Evolutionary conservation across 83 land plant genomes (phyloP).

Genomic region (Thuja plicata): DNA sequence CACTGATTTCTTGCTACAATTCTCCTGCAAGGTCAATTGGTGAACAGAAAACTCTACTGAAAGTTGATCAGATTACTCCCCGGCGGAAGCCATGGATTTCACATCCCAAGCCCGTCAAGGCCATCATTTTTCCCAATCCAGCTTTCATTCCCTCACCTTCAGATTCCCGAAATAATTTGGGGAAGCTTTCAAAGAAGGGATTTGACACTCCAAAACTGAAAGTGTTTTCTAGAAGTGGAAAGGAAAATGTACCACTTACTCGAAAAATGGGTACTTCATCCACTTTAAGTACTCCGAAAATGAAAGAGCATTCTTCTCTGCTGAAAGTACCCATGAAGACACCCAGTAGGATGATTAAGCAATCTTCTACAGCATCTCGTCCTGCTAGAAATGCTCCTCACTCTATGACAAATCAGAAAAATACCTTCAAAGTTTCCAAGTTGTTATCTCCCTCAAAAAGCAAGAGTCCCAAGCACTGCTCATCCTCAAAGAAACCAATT

Average conservation of each 20-base stretch:
- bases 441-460: not conserved
- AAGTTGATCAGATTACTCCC: slow-evolving; percentile 14
- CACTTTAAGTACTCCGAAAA: not conserved
- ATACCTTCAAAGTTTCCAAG: not conserved
- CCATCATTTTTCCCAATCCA: slow-evolving; percentile 16
- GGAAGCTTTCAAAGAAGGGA: slow-evolving; percentile 1
- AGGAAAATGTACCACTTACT: slow-evolving; percentile 6
- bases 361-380: not conserved
- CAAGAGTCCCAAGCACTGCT: not conserved
- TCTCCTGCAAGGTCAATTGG: slow-evolving; percentile 8
- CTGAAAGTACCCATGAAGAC: slow-evolving; percentile 9
- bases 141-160: slow-evolving; percentile 14
- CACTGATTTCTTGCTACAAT: slow-evolving; percentile 9
- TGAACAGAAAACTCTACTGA: slow-evolving; percentile 8
- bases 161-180: not conserved
- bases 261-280: not conserved
- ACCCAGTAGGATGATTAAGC: not conserved
- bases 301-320: not conserved
- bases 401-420: not conserved
- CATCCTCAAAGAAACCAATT: slow-evolving; percentile 1
- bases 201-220: not conserved
- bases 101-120: not conserved
- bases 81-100: not conserved
- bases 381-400: not conserved
- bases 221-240: not conserved